phyloP scores from a whole-genome alignment of 2,329 filamentous ascomycete genomes.

The Teratosphaeria nubilosa region DNA sequence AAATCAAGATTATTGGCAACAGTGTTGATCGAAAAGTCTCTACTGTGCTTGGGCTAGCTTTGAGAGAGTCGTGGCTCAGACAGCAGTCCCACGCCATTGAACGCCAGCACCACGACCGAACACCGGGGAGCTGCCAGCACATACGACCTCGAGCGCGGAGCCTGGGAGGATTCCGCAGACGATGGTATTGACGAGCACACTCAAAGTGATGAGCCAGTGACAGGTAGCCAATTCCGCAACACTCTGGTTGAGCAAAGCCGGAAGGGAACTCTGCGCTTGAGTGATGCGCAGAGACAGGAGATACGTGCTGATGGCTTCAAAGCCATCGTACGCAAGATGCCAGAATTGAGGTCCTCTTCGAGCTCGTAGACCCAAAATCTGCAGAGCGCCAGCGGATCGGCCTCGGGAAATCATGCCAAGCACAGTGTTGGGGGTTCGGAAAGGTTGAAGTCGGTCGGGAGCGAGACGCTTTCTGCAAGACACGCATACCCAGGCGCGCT shows the following conservation, averaged over 20 bases:
- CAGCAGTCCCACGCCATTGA: too few relatives aligned
- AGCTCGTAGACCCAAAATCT: background rate
- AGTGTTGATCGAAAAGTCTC: slow-evolving; percentile 62
- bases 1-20: slow-evolving; percentile 64
- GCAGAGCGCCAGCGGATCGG: background rate
- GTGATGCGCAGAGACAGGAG: background rate
- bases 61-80: slow-evolving; percentile 47
- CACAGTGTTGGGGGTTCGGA: background rate
- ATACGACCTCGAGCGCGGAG: background rate
- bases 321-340: background rate
- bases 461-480: too few relatives aligned
- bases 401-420: background rate
- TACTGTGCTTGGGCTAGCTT: slow-evolving; percentile 40
- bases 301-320: background rate
- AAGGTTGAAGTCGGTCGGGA: background rate
- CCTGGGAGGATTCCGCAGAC: background rate
- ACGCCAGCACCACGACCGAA: too few relatives aligned
- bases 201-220: background rate
- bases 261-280: background rate
- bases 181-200: background rate
- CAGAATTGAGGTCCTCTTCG: background rate
- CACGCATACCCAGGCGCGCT: background rate
- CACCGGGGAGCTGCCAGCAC: background rate
- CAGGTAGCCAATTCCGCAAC: background rate
- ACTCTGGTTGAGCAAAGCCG: background rate